phyloP scores from a whole-genome alignment of 352 stramenopile species.

The Phytophthora crassamura region DNA sequence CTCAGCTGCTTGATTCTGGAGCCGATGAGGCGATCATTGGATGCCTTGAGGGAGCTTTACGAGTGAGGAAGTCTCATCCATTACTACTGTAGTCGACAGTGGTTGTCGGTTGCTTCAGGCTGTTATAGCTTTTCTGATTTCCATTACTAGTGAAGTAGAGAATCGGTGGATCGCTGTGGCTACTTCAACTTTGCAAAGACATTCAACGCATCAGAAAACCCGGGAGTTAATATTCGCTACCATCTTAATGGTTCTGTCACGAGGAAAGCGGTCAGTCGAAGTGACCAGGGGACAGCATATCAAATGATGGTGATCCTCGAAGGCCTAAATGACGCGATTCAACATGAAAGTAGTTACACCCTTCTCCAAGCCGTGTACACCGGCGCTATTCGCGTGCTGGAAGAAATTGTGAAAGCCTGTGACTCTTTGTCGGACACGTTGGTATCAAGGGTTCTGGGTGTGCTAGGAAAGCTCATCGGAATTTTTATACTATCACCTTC shows the following conservation, averaged over 20 bases:
- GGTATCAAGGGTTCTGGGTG: slow-evolving; percentile 24
- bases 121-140: slow-evolving; percentile 17
- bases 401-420: slow-evolving; percentile 20
- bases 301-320: slow-evolving; percentile 35
- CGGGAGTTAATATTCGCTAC: slow-evolving; percentile 20
- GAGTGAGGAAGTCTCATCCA: slow-evolving; percentile 10
- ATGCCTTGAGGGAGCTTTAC: slow-evolving; percentile 29
- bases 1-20: slow-evolving; percentile 18
- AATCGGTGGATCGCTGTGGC: slow-evolving; percentile 31
- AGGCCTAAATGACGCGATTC: slow-evolving; percentile 16
- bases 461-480: slow-evolving; percentile 26
- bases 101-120: slow-evolving; percentile 29
- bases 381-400: slow-evolving; percentile 26
- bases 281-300: slow-evolving; percentile 11
- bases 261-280: slow-evolving; percentile 7
- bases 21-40: slow-evolving; percentile 30
- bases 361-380: slow-evolving; percentile 21
- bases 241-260: slow-evolving; percentile 23
- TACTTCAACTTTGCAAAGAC: slow-evolving; percentile 22
- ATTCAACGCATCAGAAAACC: slow-evolving; percentile 11
- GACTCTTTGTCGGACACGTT: slow-evolving; percentile 22
- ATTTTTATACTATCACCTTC: slow-evolving; percentile 30
- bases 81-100: slow-evolving; percentile 16
- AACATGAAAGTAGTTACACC: slow-evolving; percentile 20
- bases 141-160: slow-evolving; percentile 12